Evolutionary conservation across 2,329 filamentous ascomycete genomes (phyloP), one percentile per base, ranked within the genome.

Genomic region (Didymella sp.): DNA sequence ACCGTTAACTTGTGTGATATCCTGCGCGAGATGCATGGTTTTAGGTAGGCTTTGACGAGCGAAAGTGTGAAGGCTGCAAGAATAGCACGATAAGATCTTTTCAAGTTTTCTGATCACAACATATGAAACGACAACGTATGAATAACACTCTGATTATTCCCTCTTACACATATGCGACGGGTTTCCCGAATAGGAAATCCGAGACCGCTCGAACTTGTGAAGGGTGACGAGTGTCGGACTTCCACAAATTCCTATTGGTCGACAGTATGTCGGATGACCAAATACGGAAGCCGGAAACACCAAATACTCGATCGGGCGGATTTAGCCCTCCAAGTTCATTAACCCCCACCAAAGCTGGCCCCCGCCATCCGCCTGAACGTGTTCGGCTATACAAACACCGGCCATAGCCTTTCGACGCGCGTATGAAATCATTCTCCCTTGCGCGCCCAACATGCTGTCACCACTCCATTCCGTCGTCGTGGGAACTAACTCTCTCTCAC

Each of bases 11-110:
- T 47, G 52, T 50, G 25, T 50, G 30, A 35, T 62, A 35, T 61
- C 54, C 38, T 64, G 57, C 24, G 64, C 58, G 19, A 63, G 55
- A 59, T 67, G 61, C 64, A 67, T 67, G 44, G 13, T 37, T 49
- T 8, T 22, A 12, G 19, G 6, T 42, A 1, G 17, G 24, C 12
- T 15, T 44, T 31, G 43, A 21, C 11, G 31, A 24, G 37, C 25
- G 48, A 41, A 11, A n/a, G n/a, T 44, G 21, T 30, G 25, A 33
- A 11, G 24, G 11, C 12, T 7, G 11, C 27, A 30, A 37, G 9
- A 30, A 43, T 37, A 43, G 47, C 47, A 15, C 22, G 27, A 44
- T 28, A 28, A 5, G 27, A 44, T 27, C 51, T 55, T 57, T 52
- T 57, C 40, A 57, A 52, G 24, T 35, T 31, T 28, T 11, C 11